phyloP scores from a whole-genome alignment of 768 basidiomycete species.

The Lentinula detonsa region DNA sequence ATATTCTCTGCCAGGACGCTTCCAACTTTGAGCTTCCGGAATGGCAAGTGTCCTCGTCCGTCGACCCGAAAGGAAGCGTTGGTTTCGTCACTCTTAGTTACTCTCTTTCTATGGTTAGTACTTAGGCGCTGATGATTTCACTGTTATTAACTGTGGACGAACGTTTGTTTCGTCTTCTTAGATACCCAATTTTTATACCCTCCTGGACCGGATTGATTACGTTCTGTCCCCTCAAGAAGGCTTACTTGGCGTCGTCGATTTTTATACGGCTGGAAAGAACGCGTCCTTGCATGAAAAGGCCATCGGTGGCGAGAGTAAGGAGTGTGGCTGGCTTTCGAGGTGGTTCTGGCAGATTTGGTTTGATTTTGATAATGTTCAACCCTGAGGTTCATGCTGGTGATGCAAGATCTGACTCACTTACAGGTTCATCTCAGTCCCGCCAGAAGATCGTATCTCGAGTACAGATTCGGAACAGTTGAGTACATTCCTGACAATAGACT shows the following conservation, averaged over 20 bases:
- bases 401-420: background rate
- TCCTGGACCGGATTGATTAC: slow-evolving; percentile 63
- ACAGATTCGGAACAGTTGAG: slow-evolving; percentile 69
- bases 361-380: slow-evolving; percentile 41
- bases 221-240: slow-evolving; percentile 56
- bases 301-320: slow-evolving; percentile 56
- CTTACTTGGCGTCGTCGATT: slow-evolving; percentile 65
- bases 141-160: background rate
- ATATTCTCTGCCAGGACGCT: slow-evolving; percentile 69
- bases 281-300: slow-evolving; percentile 52
- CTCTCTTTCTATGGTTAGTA: slow-evolving; percentile 47
- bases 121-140: background rate
- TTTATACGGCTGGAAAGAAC: slow-evolving; percentile 58
- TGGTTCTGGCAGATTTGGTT: slow-evolving; percentile 81
- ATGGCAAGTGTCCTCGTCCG: slow-evolving; percentile 32
- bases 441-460: slow-evolving; percentile 68
- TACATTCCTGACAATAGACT: slow-evolving; percentile 5
- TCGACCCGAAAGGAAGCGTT: slow-evolving; percentile 48
- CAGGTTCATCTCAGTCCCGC: slow-evolving; percentile 47
- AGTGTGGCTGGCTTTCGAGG: slow-evolving; percentile 58
- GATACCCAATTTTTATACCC: slow-evolving; percentile 59
- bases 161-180: slow-evolving; percentile 14
- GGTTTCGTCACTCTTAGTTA: slow-evolving; percentile 51
- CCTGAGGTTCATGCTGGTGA: slow-evolving; percentile 3
- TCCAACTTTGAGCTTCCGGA: slow-evolving; percentile 60